Evolutionary conservation across 208 protist species (phyloP), one percentile per base, ranked within the genome.

Genomic region (Acanthamoeba lenticulata): DNA sequence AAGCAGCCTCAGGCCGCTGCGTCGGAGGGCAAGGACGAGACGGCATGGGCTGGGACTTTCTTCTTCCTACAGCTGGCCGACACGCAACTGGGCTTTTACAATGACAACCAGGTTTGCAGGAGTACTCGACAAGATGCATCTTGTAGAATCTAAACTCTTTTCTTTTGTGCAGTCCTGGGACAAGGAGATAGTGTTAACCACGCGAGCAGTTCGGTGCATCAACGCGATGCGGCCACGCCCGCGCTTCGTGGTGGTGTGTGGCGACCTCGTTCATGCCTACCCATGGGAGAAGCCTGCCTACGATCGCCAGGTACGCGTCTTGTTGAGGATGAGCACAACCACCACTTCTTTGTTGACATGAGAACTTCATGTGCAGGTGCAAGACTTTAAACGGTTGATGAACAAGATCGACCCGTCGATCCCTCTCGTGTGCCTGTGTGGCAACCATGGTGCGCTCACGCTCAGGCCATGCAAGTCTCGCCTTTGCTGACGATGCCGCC

Each of bases 251-350:
- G 69, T 81, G 32, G 69, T 81, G 69, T 81, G 69, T 27, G 69
- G 69, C 36, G 69, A 49, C 38, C 69, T 81, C 19, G 69, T 81
- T 11, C 69, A 81, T 27, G 69, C 69, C 40, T 81, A 81, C 40
- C 69, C 69, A 7, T 81, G 69, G 69, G 21, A 81, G 69, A 81
- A 81, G 40, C 69, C 69, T 5, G 69, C 69, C 38, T 81, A 81
- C 69, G 69, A 81, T 1, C 69, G 38, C 36, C 69, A 81, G 69
- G 69, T 81, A 34, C n/a, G n/a, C n/a, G n/a, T n/a, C n/a, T n/a
- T n/a, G n/a, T n/a, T n/a, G n/a, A n/a, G n/a, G n/a, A n/a, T n/a
- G n/a, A n/a, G n/a, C n/a, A n/a, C n/a, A n/a, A n/a, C n/a, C n/a
- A n/a, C n/a, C n/a, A n/a, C n/a, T n/a, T n/a, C n/a, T n/a, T n/a